A percentile compares a stretch with the other conserved stretches of the same genome.
Conservation (phyloP, 1,139 yeast species). For the Kodamaea anthophila region DNA sequence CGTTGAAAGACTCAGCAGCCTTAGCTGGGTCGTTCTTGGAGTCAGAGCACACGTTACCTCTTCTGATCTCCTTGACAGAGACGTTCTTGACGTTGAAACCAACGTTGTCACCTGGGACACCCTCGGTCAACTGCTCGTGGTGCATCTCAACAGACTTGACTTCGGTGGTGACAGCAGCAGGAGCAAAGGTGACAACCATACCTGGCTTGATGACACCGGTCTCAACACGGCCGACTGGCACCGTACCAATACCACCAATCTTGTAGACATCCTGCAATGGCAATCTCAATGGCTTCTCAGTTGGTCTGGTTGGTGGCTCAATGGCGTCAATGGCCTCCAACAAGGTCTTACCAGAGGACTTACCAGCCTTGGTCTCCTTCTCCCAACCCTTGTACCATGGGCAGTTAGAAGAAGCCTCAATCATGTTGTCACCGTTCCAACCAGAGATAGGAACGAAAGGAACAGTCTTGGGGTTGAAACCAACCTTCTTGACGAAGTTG, state of each 20-base stretch:
- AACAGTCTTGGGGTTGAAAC: slow-evolving; percentile 86
- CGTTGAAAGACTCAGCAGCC: slow-evolving; percentile 78
- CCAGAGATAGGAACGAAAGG: slow-evolving; percentile 91
- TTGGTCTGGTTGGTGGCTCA: slow-evolving; percentile 81
- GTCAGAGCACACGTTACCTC: slow-evolving; percentile 95
- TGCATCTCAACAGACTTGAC: slow-evolving; percentile 93
- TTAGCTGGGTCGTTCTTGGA: slow-evolving; percentile 91
- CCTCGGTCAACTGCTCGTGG: slow-evolving; percentile 92
- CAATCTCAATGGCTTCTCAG: slow-evolving; percentile 72
- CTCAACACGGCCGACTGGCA: slow-evolving; percentile 93
- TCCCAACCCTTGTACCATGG: slow-evolving; percentile 93
- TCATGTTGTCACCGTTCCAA: slow-evolving; percentile 94
- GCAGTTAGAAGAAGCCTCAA: slow-evolving; percentile 75
- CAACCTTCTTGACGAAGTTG: slow-evolving; percentile 89
- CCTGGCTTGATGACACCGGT: slow-evolving; percentile 84
- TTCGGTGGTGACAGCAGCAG: slow-evolving; percentile 90
- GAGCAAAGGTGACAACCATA: slow-evolving; percentile 87
- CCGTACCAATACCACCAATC: slow-evolving; percentile 92
- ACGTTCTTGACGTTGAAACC: slow-evolving; percentile 95
- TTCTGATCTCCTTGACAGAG: slow-evolving; percentile 88
- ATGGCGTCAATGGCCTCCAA: slow-evolving; percentile 84
- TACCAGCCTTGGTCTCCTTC: slow-evolving; percentile 81
- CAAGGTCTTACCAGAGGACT: slow-evolving; percentile 75
- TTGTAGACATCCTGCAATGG: slow-evolving; percentile 92
- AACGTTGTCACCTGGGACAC: slow-evolving; percentile 92